Evolutionary conservation across 2,329 filamentous ascomycete species (phyloP).

Genomic region (Penicillium sp.): DNA sequence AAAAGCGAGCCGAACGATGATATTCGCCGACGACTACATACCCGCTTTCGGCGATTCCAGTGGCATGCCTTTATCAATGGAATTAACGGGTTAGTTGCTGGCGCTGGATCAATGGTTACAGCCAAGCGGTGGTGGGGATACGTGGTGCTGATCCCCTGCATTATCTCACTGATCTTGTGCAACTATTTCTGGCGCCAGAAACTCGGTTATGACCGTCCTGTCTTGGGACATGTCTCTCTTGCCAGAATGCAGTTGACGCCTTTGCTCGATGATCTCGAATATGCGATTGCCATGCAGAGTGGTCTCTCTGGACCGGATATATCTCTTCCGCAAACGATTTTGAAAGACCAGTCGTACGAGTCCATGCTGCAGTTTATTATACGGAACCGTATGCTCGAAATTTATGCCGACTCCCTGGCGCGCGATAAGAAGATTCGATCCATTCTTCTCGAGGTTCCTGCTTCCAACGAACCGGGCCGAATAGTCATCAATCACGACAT

Average conservation of each 20-base stretch:
- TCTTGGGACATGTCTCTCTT: slow-evolving; percentile 17
- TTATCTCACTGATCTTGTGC: slow-evolving; percentile 44
- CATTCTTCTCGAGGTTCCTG: slow-evolving; percentile 4
- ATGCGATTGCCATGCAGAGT: slow-evolving; percentile 19
- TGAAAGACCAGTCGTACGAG: slow-evolving; percentile 15
- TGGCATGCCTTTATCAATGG: slow-evolving; percentile 47
- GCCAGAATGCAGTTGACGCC: slow-evolving; percentile 14
- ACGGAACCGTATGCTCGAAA: slow-evolving; percentile 26
- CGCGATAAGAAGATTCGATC: slow-evolving; percentile 11
- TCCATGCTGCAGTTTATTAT: slow-evolving; percentile 25
- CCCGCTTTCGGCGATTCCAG: slow-evolving; percentile 42
- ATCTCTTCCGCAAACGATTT: slow-evolving; percentile 1
- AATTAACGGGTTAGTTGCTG: slow-evolving; percentile 46
- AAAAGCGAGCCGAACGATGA: slow-evolving; percentile 29
- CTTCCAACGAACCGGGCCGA: neutral
- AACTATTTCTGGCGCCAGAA: slow-evolving; percentile 49
- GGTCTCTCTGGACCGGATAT: slow-evolving; percentile 9
- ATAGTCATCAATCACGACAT: slow-evolving; percentile 15
- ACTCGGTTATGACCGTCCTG: slow-evolving; percentile 46
- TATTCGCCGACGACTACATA: slow-evolving; percentile 31
- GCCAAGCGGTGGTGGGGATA: slow-evolving; percentile 53
- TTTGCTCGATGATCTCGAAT: slow-evolving; percentile 30
- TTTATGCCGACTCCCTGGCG: slow-evolving; percentile 26
- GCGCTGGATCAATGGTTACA: slow-evolving; percentile 49
- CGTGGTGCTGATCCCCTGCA: slow-evolving; percentile 49